phyloP scores from a whole-genome alignment of 257 asterid genomes.

The Solanum piurae region DNA sequence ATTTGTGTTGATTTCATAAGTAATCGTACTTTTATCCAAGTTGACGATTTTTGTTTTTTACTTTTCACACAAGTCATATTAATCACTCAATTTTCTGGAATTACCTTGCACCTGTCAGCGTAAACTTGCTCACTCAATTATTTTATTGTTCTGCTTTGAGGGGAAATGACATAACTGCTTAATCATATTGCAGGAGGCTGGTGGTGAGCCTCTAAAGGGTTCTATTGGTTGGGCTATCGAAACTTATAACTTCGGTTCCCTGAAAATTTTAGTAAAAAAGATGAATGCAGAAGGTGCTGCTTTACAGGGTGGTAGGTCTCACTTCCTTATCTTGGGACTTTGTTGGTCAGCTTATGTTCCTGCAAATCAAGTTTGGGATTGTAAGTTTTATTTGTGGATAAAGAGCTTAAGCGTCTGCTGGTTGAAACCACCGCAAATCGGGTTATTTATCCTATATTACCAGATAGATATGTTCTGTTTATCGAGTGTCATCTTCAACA shows the following conservation, averaged over 20 bases:
- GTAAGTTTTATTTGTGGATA: conserved; percentile 19
- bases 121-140: conserved; percentile 18
- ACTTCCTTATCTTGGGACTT: neutral
- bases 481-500: too few relatives aligned
- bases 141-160: neutral
- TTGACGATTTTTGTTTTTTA: too few relatives aligned
- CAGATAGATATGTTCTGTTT: too few relatives aligned
- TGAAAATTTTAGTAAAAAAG: conserved; percentile 48
- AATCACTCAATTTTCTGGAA: conserved; percentile 93
- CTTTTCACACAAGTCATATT: conserved; percentile 48
- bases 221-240: conserved; percentile 58
- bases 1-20: too few relatives aligned
- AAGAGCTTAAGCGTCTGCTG: conserved; percentile 49
- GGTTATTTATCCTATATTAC: conserved; percentile 12
- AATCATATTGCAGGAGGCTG: conserved; percentile 46
- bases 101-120: conserved; percentile 66
- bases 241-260: conserved; percentile 40
- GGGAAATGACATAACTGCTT: too few relatives aligned
- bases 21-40: too few relatives aligned
- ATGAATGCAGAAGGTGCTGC: conserved; percentile 81
- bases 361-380: too few relatives aligned
- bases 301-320: conserved; percentile 62
- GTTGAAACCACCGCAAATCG: conserved; percentile 68
- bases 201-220: conserved; percentile 69
- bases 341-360: too few relatives aligned